These are phyloP conservation scores for Meredithiella fracta DNA, from an alignment of 2,329 filamentous ascomycete genomes.

Conservation along the genomic window DNA sequence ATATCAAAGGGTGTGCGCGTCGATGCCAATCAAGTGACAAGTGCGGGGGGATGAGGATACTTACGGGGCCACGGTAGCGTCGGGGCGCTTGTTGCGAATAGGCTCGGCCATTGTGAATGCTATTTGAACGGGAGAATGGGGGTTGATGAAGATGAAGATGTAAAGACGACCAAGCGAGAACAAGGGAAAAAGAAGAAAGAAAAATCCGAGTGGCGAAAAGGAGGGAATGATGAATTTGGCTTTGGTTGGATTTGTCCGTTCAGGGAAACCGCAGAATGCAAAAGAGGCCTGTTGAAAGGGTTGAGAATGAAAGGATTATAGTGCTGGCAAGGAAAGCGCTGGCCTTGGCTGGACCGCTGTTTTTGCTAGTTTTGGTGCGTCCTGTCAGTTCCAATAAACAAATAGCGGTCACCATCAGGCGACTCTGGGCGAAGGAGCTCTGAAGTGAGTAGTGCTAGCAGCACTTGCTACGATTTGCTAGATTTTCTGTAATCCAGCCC, in stretches of 20 bases:
- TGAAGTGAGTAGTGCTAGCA: too few species aligned
- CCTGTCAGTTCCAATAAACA: too few species aligned
- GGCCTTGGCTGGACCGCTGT: neutral
- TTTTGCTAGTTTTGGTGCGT: neutral
- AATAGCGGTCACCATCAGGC: too few species aligned
- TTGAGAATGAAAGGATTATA: slow-evolving; percentile 11
- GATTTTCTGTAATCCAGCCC: neutral
- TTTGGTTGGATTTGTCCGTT: slow-evolving; percentile 7
- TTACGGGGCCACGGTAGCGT: slow-evolving; percentile 41
- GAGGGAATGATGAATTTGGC: slow-evolving; percentile 17
- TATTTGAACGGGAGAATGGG: slow-evolving; percentile 16
- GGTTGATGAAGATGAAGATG: slow-evolving; percentile 10
- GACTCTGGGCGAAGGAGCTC: too few species aligned
- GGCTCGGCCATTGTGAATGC: slow-evolving; percentile 39
- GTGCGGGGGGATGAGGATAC: slow-evolving; percentile 21
- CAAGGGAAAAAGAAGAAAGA: slow-evolving; percentile 17
- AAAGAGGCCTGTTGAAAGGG: slow-evolving; percentile 7
- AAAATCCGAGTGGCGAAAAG: slow-evolving; percentile 18
- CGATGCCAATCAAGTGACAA: slow-evolving; percentile 13
- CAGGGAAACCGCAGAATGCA: slow-evolving; percentile 7
- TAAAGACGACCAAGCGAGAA: slow-evolving; percentile 20
- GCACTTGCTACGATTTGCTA: neutral
- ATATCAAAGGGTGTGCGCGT: neutral
- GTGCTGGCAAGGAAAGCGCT: slow-evolving; percentile 1
- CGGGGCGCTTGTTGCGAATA: slow-evolving; percentile 46